Base-by-base conservation (phyloP, 257 asterid genomes). In the Henckelia pumila region DNA sequence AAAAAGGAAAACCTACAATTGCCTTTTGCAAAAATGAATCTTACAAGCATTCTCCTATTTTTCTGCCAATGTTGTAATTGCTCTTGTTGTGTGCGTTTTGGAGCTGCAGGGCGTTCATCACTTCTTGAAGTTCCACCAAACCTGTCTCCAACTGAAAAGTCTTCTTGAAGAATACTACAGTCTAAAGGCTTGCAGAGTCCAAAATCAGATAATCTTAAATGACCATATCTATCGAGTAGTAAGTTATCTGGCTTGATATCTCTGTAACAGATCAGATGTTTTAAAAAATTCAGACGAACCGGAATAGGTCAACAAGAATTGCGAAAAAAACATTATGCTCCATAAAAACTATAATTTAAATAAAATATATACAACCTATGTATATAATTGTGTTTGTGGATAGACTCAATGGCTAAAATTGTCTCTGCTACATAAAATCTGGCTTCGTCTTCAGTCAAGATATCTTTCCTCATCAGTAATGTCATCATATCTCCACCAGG, bases 401-500 rank as follows among this genome's bases (percentile, higher is more conserved):
- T 82, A 37, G 87, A 82, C 65, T 82, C 87, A 61, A 76, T 82
- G 14, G 87, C 87, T 60, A 82, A 74, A 65, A 79, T 82, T 2
- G 84, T 76, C 78, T 82, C 84, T 0, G 84, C 87, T n/a, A 79
- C 71, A n/a, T 82, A 82, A 79, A 82, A 82, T 74, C 80, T 79
- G 65, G 87, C 82, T 69, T 76, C 87, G 9, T 76, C 80, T 33
- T 82, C 84, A 8, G 75, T 79, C 71, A 82, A 71, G 49, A 63
- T 79, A 75, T 82, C 84, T 76, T 82, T 82, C 59, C 84, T 78
- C 86, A 81, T 81, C 55, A 81, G 77, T n/a, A 81, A 64, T 29
- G 86, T 81, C 86, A 81, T 81, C 83, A 81, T 70, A 78, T 81
- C 86, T 62, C 86, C 86, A 32, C 86, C 86, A 7, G 86, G 83